Evolutionary conservation across 257 asterid species (phyloP), one percentile per base, ranked within the genome.

Genomic region (Salvia hispanica): DNA sequence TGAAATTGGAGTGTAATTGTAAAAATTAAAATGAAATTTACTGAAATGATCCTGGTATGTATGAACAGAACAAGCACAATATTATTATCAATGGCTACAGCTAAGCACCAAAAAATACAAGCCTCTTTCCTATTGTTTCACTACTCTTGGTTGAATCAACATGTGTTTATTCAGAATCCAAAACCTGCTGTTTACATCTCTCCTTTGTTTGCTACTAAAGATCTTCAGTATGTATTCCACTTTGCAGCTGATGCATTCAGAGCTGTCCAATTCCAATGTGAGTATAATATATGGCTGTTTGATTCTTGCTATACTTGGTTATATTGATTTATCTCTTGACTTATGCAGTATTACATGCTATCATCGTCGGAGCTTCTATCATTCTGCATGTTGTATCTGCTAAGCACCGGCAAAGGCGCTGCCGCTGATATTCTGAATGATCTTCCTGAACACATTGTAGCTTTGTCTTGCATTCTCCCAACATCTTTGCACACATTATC

Each of bases 401-500:
- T 74, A 42, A 87, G 82, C 72, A 85, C 95, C 2, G 94, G 95
- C 73, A 86, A 64, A 3, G 90, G 76, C 53, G 87, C 75, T 31
- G 72, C 75, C 52, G 81, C 82, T 4, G 85, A 84, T 70, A 91
- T 77, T 71, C 96, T 81, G 81, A 87, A 91, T 28, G 98, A 91
- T 73, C 87, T 82, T 25, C 82, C 90, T 1, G 86, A 52, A 44
- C 95, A 94, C 51, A 72, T 83, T 63, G 83, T 71, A 50, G 91
- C 67, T 33, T 75, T 83, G 9, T 85, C 96, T 69, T 85, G 95
- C 89, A 85, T 77, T 71, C 75, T 87, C 69, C 95, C 84, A 2
- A 91, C 96, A 57, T 89, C 95, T 75, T 79, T 89, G 82, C 98
- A 91, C 13, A 89, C 98, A 13, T 82, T 89, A 34, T 82, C 98